These are phyloP conservation scores for Rhodotorula sp. DNA, from an alignment of 1,284 basidiomycete species.

Conservation along the genomic window DNA sequence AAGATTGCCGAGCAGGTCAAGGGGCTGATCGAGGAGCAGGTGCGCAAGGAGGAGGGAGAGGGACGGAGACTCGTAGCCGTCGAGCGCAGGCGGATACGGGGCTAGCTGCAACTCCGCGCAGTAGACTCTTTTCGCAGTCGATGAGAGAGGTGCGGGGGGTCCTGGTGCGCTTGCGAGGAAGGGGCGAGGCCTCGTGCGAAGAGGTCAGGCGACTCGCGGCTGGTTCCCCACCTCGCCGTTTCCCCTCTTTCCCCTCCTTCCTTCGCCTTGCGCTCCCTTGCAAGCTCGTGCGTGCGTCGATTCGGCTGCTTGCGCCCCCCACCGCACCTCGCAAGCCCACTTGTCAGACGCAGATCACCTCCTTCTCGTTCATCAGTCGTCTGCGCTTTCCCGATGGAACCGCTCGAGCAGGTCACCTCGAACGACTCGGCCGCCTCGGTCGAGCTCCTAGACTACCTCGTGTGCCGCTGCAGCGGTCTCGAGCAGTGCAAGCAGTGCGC, in stretches of 20 bases:
- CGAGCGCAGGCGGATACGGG: background rate
- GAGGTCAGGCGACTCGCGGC: background rate
- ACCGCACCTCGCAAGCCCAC: background rate
- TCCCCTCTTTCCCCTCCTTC: background rate
- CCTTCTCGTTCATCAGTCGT: background rate
- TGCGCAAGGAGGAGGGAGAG: conserved; percentile 1
- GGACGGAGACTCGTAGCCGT: background rate
- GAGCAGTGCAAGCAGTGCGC: conserved; percentile 25
- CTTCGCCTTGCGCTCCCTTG: background rate
- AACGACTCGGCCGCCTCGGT: conserved; percentile 27
- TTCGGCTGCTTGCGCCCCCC: background rate
- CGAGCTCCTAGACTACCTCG: conserved; percentile 32
- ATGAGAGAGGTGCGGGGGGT: background rate
- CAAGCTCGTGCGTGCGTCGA: too few relatives aligned
- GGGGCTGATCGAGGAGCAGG: conserved; percentile 40
- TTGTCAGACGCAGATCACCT: background rate
- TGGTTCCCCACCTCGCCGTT: conserved; percentile 5
- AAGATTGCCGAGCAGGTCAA: conserved; percentile 49
- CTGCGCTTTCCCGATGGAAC: conserved; percentile 13
- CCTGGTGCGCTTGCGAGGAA: background rate
- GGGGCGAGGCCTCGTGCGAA: background rate
- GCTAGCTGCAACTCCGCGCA: background rate
- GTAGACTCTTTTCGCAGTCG: background rate
- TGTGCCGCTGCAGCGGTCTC: conserved; percentile 24
- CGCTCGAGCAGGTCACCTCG: conserved; percentile 25